These are phyloP conservation scores for Aspergillus avenaceus DNA, from an alignment of 495 filamentous ascomycete species.

Conservation along the genomic window DNA sequence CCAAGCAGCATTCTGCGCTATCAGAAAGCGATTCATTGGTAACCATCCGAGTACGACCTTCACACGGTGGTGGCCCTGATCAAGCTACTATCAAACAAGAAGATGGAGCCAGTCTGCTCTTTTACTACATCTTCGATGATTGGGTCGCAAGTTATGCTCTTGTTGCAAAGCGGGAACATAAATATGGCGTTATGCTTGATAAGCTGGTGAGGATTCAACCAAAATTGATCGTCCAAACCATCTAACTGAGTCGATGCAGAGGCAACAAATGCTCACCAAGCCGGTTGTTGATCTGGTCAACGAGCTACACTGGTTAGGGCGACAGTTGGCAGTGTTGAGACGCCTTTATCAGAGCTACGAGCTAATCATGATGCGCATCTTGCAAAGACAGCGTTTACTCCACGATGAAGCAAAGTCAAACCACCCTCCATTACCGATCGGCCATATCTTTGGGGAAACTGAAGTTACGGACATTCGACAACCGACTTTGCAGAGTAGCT, in stretches of 20 bases:
- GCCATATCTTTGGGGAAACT: constrained; percentile 23
- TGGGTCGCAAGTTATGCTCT: constrained; percentile 68
- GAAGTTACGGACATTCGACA: constrained; percentile 28
- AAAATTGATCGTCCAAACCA: too few species aligned
- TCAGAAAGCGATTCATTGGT: constrained; percentile 44
- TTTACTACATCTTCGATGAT: constrained; percentile 87
- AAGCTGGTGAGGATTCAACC: constrained; percentile 54
- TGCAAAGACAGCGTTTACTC: constrained; percentile 50
- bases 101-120: constrained; percentile 71
- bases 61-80: constrained; percentile 25
- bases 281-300: constrained; percentile 62
- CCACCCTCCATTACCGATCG: constrained; percentile 18
- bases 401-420: constrained; percentile 30
- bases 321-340: constrained; percentile 62
- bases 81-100: constrained; percentile 41
- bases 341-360: constrained; percentile 77
- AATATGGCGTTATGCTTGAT: constrained; percentile 55
- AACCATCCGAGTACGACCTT: constrained; percentile 48
- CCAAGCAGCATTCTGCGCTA: constrained; percentile 38
- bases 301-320: constrained; percentile 67
- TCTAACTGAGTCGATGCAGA: too few species aligned
- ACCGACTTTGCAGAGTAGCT: constrained; percentile 21
- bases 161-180: constrained; percentile 56
- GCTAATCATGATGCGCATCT: constrained; percentile 68
- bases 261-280: constrained; percentile 53